A percentile compares a stretch with the other conserved stretches of the same genome.
Evolutionary conservation across 768 basidiomycete species (phyloP).

Genomic region (Lactarius pseudohatsudake): DNA sequence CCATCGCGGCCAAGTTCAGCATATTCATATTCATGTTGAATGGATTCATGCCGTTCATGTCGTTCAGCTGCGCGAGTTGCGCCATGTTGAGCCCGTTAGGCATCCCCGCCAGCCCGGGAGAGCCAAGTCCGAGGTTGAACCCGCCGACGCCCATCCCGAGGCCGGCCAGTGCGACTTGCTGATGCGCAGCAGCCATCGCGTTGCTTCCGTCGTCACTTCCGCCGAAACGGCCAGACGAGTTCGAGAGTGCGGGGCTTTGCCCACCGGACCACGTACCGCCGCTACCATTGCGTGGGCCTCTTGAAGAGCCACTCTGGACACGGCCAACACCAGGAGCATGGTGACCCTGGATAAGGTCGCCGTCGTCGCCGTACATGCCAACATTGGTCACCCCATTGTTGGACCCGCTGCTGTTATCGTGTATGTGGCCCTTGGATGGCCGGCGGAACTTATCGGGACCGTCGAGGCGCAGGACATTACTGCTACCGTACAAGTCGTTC

Average conservation of each 20-base stretch:
- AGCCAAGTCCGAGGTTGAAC: constrained; percentile 47
- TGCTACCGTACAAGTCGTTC: constrained; percentile 59
- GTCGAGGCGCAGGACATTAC: constrained; percentile 85
- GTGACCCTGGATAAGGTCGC: constrained; percentile 43
- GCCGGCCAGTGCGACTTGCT: constrained; percentile 41
- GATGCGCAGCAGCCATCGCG: constrained; percentile 22
- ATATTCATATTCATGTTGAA: constrained; percentile 64
- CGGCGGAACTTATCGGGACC: constrained; percentile 85
- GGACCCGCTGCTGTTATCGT: too few species aligned
- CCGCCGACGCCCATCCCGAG: constrained; percentile 46
- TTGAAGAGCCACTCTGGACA: constrained; percentile 4
- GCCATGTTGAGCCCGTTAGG: constrained; percentile 34
- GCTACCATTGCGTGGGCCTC: constrained; percentile 48
- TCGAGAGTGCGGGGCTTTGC: constrained; percentile 55
- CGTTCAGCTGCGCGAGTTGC: constrained; percentile 44
- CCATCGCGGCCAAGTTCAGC: constrained; percentile 70
- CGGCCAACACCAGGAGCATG: constrained; percentile 84
- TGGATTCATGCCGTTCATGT: constrained; percentile 55
- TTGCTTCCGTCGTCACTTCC: constrained; percentile 45
- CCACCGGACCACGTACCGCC: constrained; percentile 55
- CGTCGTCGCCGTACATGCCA: constrained; percentile 53
- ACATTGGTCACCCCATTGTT: too few species aligned
- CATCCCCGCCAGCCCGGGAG: constrained; percentile 30
- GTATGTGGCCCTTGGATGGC: constrained; percentile 44
- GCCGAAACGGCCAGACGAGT: constrained; percentile 49